Percentiles rank a stretch among this genome's conserved stretches.
phyloP scores from a whole-genome alignment of 1,139 yeast species.

The Suhomyces bokatorum region DNA sequence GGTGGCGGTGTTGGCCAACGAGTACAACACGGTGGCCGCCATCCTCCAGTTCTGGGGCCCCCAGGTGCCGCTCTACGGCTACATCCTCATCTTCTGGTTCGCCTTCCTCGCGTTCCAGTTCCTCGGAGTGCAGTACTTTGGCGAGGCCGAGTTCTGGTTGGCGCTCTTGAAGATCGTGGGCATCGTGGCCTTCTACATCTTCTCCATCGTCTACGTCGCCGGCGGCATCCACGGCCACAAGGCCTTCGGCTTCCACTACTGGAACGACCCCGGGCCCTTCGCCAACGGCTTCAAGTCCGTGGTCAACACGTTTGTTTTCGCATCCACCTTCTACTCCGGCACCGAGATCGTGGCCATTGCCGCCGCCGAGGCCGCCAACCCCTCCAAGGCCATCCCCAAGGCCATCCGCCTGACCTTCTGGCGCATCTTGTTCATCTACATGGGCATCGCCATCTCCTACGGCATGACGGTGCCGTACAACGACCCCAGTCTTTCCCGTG shows the following conservation, averaged over 20 bases:
- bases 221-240: conserved; percentile 63
- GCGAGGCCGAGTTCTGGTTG: conserved; percentile 68
- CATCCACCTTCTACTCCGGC: conserved; percentile 61
- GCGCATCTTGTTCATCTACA: conserved; percentile 54
- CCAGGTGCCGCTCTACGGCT: conserved; percentile 60
- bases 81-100: conserved; percentile 55
- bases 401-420: conserved; percentile 60
- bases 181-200: conserved; percentile 57
- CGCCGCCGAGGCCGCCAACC: conserved; percentile 58
- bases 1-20: conserved; percentile 61
- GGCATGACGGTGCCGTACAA: conserved; percentile 58
- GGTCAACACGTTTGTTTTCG: conserved; percentile 68
- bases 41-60: conserved; percentile 61
- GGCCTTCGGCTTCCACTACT: conserved; percentile 54
- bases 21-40: conserved; percentile 55
- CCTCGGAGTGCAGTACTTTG: conserved; percentile 59
- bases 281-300: conserved; percentile 48
- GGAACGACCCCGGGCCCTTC: conserved; percentile 54
- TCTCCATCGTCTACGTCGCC: conserved; percentile 57
- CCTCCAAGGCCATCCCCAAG: conserved; percentile 54
- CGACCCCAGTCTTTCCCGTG: conserved; percentile 35
- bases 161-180: conserved; percentile 58
- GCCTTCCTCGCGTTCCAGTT: conserved; percentile 55
- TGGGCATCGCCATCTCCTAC: conserved; percentile 54
- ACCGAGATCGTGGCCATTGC: conserved; percentile 59